phyloP scores from a whole-genome alignment of 345 rosid genomes.

The Sonneratia alba region DNA sequence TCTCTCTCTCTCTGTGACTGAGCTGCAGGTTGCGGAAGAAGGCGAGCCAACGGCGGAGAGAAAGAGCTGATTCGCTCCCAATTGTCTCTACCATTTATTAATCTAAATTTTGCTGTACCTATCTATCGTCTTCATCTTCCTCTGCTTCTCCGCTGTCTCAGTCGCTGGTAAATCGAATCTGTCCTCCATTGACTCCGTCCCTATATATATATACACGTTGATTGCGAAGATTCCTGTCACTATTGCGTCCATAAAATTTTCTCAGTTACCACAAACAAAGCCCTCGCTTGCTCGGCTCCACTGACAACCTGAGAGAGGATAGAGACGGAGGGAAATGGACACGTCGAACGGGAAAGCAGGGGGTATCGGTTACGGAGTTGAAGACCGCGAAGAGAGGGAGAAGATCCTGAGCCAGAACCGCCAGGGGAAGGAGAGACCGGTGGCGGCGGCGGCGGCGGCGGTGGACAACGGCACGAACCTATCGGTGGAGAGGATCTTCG shows the following conservation, averaged over 20 bases:
- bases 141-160: background rate
- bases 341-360: background rate
- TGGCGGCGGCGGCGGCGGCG: background rate
- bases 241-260: background rate
- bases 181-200: too few species aligned
- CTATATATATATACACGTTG: too few species aligned
- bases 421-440: background rate
- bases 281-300: background rate
- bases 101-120: too few species aligned
- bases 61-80: background rate
- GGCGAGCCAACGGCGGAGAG: background rate
- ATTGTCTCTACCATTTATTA: too few species aligned
- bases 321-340: background rate
- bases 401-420: background rate
- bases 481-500: constrained; percentile 16
- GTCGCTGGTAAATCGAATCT: too few species aligned
- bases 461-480: background rate
- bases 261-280: background rate
- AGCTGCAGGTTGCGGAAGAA: background rate
- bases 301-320: too few species aligned
- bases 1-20: background rate
- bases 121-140: background rate
- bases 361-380: background rate
- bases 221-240: too few species aligned
- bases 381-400: background rate